Base-by-base conservation (phyloP, 225 moss, liverwort and hornwort genomes). In the Thuidium tamariscinum region DNA sequence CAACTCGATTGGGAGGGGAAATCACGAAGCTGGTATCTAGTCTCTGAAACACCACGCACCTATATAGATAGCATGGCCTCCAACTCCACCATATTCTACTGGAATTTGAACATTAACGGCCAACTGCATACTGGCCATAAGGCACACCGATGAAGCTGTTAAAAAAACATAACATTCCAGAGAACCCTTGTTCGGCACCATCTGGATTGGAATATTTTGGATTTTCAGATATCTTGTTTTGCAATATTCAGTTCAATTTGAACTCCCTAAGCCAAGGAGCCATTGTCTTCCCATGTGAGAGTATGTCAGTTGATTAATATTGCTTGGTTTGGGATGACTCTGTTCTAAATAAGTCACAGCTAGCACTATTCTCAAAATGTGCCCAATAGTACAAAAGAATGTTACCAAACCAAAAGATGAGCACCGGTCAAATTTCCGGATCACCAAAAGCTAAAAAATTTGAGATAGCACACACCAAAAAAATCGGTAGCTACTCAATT, bases 61-160 rank as follows among this genome's bases (percentile, higher is more conserved):
- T 80, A 99, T 88, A 64, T 97, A 99, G 52, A 99, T 94, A 54
- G 95, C 95, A 84, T 96, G 97, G 51, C 99, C 99, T 90, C 95
- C 97, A 84, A 97, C 84, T 60, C 99, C 99, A 88, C 93, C 96
- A 66, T 90, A 83, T 86, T 91, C 90, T 74, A 64, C 88, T 82
- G 99, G 99, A 89, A 96, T 96, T 92, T 99, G 99, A 59, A 97
- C 99, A 89, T 99, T 99, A 19, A 99, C 93, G 60, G 95, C 93
- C 88, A 99, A 95, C 94, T 99, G 99, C 87, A 97, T 99, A 81
- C 99, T 99, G 94, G 12, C 75, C 87, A 84, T 9, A 80, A 26
- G 85, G 80, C 78, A 91, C 62, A 89, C 80, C 74, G 16, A 80
- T 64, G 71, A 83, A 63, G 68, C 55, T 76, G 46, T 86, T 70